Evolutionary conservation across 2,329 filamentous ascomycete species (phyloP).

Genomic region (Nemania abortiva): DNA sequence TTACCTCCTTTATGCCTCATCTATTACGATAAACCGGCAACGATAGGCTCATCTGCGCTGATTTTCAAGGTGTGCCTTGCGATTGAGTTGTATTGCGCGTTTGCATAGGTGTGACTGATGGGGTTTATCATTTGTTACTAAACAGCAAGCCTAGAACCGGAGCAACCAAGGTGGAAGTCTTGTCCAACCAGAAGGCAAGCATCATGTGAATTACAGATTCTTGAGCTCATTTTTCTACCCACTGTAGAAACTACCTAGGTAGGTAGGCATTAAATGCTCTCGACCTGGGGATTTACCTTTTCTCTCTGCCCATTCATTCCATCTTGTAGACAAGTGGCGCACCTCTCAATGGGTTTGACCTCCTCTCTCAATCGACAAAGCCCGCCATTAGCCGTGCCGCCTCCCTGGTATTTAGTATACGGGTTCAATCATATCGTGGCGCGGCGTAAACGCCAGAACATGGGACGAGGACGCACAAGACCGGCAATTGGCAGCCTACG

Average conservation of each 20-base stretch:
- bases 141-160: background rate
- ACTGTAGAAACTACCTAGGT: background rate
- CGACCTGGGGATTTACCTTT: background rate
- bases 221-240: background rate
- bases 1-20: background rate
- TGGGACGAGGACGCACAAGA: slow-evolving; percentile 39
- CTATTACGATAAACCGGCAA: background rate
- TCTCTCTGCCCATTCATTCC: slow-evolving; percentile 1
- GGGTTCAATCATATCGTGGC: slow-evolving; percentile 27
- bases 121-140: slow-evolving; percentile 3
- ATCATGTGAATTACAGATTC: background rate
- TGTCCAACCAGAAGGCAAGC: slow-evolving; percentile 7
- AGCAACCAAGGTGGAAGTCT: slow-evolving; percentile 1
- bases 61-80: background rate
- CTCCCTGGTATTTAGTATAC: background rate
- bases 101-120: background rate
- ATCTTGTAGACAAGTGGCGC: background rate
- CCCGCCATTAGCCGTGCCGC: slow-evolving; percentile 12
- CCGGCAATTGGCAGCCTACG: slow-evolving; percentile 42
- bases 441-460: slow-evolving; percentile 30
- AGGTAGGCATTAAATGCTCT: slow-evolving; percentile 2
- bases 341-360: slow-evolving; percentile 1
- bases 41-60: background rate
- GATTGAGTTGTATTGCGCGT: slow-evolving; percentile 12
- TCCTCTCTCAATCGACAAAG: background rate